These are phyloP conservation scores for Gynostemma pentaphyllum DNA, from an alignment of 306 rosid species.

Conservation along the genomic window DNA sequence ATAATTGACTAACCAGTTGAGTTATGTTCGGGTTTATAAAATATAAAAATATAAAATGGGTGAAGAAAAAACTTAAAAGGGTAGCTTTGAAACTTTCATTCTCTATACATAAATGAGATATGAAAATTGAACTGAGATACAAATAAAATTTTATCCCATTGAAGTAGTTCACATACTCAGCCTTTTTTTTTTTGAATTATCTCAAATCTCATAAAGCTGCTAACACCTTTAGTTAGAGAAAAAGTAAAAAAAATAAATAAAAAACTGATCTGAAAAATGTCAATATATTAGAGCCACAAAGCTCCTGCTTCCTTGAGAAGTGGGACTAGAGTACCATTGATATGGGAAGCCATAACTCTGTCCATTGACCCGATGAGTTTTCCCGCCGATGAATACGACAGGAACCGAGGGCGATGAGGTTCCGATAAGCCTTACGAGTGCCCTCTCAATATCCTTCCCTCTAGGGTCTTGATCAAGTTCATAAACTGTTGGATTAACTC, in stretches of 20 bases:
- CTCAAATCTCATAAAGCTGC: neutral
- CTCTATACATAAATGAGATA: neutral
- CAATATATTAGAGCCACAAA: slow-evolving; percentile 51
- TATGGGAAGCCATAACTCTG: slow-evolving; percentile 83
- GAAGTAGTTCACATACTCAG: no score
- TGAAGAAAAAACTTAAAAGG: neutral
- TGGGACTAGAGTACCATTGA: slow-evolving; percentile 79
- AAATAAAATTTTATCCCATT: neutral
- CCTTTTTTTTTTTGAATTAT: no score
- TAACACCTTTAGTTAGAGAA: neutral
- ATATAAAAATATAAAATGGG: neutral
- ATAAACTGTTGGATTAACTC: slow-evolving; percentile 71
- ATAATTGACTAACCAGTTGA: no score
- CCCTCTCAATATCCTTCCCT: slow-evolving; percentile 75
- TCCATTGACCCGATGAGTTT: slow-evolving; percentile 84
- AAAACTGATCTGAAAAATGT: neutral
- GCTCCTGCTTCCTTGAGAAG: slow-evolving; percentile 98
- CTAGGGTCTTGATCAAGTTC: slow-evolving; percentile 77
- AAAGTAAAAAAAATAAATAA: neutral
- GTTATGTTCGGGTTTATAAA: no score
- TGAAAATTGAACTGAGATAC: neutral
- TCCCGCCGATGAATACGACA: slow-evolving; percentile 82
- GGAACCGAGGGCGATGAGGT: slow-evolving; percentile 41
- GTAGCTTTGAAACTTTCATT: neutral
- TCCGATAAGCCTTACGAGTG: slow-evolving; percentile 52